These are phyloP conservation scores for Naegleria lovaniensis DNA, from an alignment of 208 protist species.

Conservation along the genomic window DNA sequence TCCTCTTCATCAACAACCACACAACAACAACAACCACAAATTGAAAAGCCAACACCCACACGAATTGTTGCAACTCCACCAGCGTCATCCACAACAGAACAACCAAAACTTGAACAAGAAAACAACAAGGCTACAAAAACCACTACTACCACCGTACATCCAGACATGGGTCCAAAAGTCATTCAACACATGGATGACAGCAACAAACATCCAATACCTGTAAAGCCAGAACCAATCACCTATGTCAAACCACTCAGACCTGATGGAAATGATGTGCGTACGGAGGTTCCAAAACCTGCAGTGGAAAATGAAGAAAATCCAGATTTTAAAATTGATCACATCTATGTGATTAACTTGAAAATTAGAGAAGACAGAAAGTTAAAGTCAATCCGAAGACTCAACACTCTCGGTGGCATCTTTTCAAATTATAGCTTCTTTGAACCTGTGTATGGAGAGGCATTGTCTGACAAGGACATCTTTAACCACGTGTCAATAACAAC, in stretches of 20 bases:
- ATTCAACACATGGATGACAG: background rate
- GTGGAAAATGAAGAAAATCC: background rate
- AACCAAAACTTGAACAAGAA: background rate
- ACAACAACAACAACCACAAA: background rate
- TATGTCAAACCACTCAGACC: background rate
- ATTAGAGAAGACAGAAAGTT: background rate
- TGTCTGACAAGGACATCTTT: background rate
- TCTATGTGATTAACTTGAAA: background rate
- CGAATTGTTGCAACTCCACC: background rate
- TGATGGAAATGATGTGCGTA: no score
- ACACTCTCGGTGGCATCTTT: background rate
- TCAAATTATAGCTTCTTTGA: background rate
- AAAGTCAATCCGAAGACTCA: background rate
- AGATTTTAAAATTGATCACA: background rate
- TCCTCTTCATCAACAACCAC: background rate
- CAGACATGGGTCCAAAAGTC: background rate
- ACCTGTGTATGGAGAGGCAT: background rate
- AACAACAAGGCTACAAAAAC: background rate
- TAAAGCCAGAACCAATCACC: background rate
- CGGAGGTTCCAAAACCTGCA: background rate
- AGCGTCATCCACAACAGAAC: background rate
- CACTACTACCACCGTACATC: background rate
- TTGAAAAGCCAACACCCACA: background rate
- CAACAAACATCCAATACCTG: no score
- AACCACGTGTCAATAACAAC: background rate